These are phyloP conservation scores for Trametes meyenii DNA, from an alignment of 768 basidiomycete genomes.

Conservation along the genomic window DNA sequence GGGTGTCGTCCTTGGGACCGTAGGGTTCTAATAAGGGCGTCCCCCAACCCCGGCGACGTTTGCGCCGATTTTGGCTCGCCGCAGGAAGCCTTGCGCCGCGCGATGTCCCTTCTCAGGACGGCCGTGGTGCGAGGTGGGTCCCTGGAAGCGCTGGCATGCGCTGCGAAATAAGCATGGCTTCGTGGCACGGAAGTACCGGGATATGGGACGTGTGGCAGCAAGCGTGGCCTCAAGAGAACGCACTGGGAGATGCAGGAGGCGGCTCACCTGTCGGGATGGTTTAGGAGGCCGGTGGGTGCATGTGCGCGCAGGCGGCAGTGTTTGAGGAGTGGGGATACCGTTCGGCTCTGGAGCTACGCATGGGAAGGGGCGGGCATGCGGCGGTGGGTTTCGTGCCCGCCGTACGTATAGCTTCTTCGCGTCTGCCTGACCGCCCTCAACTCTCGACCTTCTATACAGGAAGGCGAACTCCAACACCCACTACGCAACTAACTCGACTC, in stretches of 20 bases:
- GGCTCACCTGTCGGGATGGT: conserved; percentile 14
- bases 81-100: conserved; percentile 43
- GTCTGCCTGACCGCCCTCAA: conserved; percentile 41
- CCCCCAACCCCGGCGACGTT: conserved; percentile 58
- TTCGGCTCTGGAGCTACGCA: conserved; percentile 22
- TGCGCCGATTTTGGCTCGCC: conserved; percentile 51
- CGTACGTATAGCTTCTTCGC: conserved; percentile 20
- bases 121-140: conserved; percentile 39
- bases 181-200: conserved; percentile 34
- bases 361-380: conserved; percentile 23
- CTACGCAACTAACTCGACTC: conserved; percentile 43
- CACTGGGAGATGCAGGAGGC: conserved; percentile 38
- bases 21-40: conserved; percentile 23
- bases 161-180: conserved; percentile 60
- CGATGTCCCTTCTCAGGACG: conserved; percentile 26
- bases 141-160: conserved; percentile 54
- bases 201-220: conserved; percentile 24
- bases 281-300: conserved; percentile 22
- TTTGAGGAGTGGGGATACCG: conserved; percentile 11
- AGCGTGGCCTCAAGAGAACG: conserved; percentile 31
- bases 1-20: conserved; percentile 20
- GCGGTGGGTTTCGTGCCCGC: conserved; percentile 16
- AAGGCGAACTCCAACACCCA: conserved; percentile 41
- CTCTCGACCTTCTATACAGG: conserved; percentile 44
- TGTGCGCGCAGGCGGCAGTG: conserved; percentile 20